phyloP scores from a whole-genome alignment of 306 rosid species.

The Vigna mungo region DNA sequence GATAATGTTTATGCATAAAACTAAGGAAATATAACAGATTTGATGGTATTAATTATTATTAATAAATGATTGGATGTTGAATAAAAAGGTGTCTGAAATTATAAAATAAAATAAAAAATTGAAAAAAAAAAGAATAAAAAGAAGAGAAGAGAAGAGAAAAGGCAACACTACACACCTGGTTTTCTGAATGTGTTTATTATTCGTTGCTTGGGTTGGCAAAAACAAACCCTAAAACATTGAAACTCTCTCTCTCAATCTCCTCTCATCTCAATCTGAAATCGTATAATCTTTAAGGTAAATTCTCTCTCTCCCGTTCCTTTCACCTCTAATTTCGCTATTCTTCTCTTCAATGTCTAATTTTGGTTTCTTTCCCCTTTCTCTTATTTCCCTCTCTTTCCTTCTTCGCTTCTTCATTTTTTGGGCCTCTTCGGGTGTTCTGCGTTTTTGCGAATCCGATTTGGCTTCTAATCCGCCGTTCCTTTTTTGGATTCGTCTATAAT shows the following conservation, averaged over 20 bases:
- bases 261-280: too few relatives aligned
- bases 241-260: too few relatives aligned
- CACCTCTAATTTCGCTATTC: conserved; percentile 46
- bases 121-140: too few relatives aligned
- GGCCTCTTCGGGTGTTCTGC: conserved; percentile 45
- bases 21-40: too few relatives aligned
- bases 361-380: conserved; percentile 32
- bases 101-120: too few relatives aligned
- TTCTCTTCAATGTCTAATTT: conserved; percentile 35
- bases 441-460: conserved; percentile 46
- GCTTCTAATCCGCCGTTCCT: conserved; percentile 28
- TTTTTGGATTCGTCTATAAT: conserved; percentile 29
- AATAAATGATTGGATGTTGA: too few relatives aligned
- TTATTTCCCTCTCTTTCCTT: background rate
- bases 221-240: conserved; percentile 36
- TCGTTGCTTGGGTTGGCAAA: background rate
- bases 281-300: conserved; percentile 43
- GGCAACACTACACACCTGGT: too few relatives aligned
- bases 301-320: conserved; percentile 11
- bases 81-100: too few relatives aligned
- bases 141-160: too few relatives aligned
- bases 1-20: too few relatives aligned
- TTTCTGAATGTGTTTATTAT: background rate
- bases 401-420: background rate
- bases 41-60: too few relatives aligned